These are phyloP conservation scores for Lepidium didymum DNA, from an alignment of 345 rosid species.

Conservation along the genomic window DNA sequence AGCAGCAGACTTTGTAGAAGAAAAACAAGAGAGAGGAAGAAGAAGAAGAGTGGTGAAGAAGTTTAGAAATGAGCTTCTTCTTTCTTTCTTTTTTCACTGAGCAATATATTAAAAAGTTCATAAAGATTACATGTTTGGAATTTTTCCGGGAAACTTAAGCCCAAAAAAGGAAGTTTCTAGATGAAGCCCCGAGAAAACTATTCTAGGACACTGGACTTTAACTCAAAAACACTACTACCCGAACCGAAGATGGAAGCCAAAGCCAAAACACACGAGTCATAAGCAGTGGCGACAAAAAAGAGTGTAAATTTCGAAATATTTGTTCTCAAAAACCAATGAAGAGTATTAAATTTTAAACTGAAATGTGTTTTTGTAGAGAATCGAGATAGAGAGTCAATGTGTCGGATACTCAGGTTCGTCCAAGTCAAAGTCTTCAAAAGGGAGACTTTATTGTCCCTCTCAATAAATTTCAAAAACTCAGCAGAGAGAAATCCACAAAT, in stretches of 20 bases:
- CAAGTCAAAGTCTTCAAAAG: constrained; percentile 32
- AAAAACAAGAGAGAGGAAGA: not conserved
- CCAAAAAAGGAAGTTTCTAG: no score
- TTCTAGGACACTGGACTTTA: no score
- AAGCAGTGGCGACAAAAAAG: constrained; percentile 13
- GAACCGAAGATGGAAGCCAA: no score
- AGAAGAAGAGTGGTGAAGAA: constrained; percentile 16
- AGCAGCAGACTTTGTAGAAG: not conserved
- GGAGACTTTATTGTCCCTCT: constrained; percentile 46
- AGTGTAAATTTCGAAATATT: constrained; percentile 12
- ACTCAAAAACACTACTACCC: no score
- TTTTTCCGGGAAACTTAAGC: no score
- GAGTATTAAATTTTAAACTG: not conserved
- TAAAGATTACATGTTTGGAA: no score
- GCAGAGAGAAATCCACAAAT: not conserved
- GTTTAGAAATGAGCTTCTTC: constrained; percentile 6
- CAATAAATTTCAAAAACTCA: constrained; percentile 40
- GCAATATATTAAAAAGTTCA: no score
- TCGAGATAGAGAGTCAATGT: constrained; percentile 15
- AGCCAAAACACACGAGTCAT: no score
- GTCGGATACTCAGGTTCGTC: constrained; percentile 19
- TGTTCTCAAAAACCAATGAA: not conserved
- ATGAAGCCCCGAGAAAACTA: no score
- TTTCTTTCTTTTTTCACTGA: no score
- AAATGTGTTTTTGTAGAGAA: constrained; percentile 7